These are phyloP conservation scores for Aspergillus sparsus DNA, from an alignment of 495 filamentous ascomycete species.

Conservation along the genomic window DNA sequence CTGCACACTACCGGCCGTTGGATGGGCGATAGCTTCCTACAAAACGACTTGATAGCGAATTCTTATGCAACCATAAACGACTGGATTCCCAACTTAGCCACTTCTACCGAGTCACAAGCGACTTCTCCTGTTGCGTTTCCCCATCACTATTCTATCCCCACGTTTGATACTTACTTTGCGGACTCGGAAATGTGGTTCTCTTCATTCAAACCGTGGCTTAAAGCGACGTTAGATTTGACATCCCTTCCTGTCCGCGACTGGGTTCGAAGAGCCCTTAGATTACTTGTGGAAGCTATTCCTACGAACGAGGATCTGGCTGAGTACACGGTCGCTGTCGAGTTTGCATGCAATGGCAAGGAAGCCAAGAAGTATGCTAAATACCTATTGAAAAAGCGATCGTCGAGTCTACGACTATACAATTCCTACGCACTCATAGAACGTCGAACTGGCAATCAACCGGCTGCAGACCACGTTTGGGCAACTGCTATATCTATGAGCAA, in stretches of 20 bases:
- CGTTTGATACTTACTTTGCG: slow-evolving; percentile 43
- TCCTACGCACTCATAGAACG: slow-evolving; percentile 74
- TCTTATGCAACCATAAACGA: slow-evolving; percentile 26
- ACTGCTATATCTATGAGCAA: slow-evolving; percentile 62
- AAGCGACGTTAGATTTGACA: slow-evolving; percentile 17
- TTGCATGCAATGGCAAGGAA: slow-evolving; percentile 52
- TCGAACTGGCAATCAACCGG: slow-evolving; percentile 51
- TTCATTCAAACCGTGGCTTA: slow-evolving; percentile 38
- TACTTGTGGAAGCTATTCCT: slow-evolving; percentile 47
- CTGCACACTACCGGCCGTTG: slow-evolving; percentile 33
- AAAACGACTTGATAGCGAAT: slow-evolving; percentile 43
- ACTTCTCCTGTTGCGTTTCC: slow-evolving; percentile 27
- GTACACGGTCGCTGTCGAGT: slow-evolving; percentile 71
- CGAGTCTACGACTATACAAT: slow-evolving; percentile 72
- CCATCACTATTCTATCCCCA: slow-evolving; percentile 38
- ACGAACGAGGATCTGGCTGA: slow-evolving; percentile 60
- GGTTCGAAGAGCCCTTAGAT: slow-evolving; percentile 54
- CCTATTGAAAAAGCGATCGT: slow-evolving; percentile 65
- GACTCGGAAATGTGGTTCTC: slow-evolving; percentile 44
- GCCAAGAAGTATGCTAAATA: slow-evolving; percentile 71
- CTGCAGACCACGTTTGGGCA: slow-evolving; percentile 64
- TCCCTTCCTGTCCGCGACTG: slow-evolving; percentile 44
- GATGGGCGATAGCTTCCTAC: slow-evolving; percentile 47
- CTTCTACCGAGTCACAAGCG: slow-evolving; percentile 22
- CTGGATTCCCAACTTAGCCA: slow-evolving; percentile 26